Base-by-base conservation (phyloP, 495 filamentous ascomycete species). In the Hypoxylon subgilvum region DNA sequence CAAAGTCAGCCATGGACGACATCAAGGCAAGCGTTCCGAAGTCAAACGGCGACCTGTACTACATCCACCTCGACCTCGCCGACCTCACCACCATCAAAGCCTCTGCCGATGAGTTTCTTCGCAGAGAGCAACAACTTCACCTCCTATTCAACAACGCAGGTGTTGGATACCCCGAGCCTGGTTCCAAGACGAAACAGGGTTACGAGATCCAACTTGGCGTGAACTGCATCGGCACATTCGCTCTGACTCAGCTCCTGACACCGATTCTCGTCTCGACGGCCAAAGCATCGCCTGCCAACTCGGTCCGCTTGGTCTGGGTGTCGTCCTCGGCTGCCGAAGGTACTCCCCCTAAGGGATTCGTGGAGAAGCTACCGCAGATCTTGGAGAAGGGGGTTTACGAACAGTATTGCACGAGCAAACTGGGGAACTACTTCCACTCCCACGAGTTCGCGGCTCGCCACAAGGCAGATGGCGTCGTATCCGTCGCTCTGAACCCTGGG, bases 281-380 rank as follows among this genome's bases (percentile, higher is more conserved):
- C 0, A 62, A 61, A 44, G 46, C 32, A 0, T 27, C 60, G 32
- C 52, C 40, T 2, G 69, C 71, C 1, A 65, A 69, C 46, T 65
- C 50, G 18, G 74, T 79, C 3, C 68, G 79, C 16, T 73, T 79
- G 4, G 69, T 77, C 47, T 83, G 78, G 77, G 61, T 75, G 13
- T 59, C 61, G 2, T 71, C 68, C 3, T 71, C 61, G 19, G 68
- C 59, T 12, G 65, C 65, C 1, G 69, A 74, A n/a, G 63, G 63
- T 3, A 23, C 55, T 2, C 38, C 41, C 7, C 46, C 46, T 9
- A 52, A 52, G 40, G 19, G 2, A 3, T 57, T 52, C 41, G 10
- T 65, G 9, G 41, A 57, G 10, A 62, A 60, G 18, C 42, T 69
- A 22, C 21, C 48, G 6, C 27, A 58, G 31, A 17, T 25, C 9